Evolutionary conservation across 208 protist species (phyloP).

Genomic region (Leishmania tarentolae): DNA sequence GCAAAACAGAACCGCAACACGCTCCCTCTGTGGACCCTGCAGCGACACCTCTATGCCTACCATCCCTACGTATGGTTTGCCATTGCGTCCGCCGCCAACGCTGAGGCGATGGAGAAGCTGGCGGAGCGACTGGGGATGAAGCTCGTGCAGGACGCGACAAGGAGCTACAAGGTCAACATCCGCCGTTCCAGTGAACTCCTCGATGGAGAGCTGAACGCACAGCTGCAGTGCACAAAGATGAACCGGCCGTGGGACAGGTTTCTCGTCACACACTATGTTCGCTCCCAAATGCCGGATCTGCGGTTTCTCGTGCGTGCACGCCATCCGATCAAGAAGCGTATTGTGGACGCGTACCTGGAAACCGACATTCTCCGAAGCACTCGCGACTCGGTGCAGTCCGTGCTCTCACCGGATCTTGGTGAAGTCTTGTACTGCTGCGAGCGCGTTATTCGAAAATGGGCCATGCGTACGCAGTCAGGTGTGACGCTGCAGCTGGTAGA

Average conservation of each 20-base stretch:
- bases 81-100: slow-evolving; percentile 77
- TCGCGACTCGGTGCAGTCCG: slow-evolving; percentile 86
- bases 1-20: slow-evolving; percentile 88
- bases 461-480: slow-evolving; percentile 45
- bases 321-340: slow-evolving; percentile 87
- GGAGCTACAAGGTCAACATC: slow-evolving; percentile 71
- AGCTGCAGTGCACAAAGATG: slow-evolving; percentile 73
- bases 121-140: slow-evolving; percentile 60
- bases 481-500: slow-evolving; percentile 83
- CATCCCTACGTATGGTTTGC: slow-evolving; percentile 92
- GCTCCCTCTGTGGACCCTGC: slow-evolving; percentile 81
- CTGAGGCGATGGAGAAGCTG: slow-evolving; percentile 52
- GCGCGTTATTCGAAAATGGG: slow-evolving; percentile 84
- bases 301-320: slow-evolving; percentile 84
- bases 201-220: slow-evolving; percentile 83
- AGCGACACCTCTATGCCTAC: slow-evolving; percentile 74
- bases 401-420: slow-evolving; percentile 84
- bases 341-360: slow-evolving; percentile 79
- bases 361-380: slow-evolving; percentile 82
- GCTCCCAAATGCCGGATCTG: slow-evolving; percentile 82
- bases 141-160: slow-evolving; percentile 75
- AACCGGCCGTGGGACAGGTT: slow-evolving; percentile 89
- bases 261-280: slow-evolving; percentile 86
- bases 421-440: slow-evolving; percentile 90
- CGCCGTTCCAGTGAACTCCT: slow-evolving; percentile 64